phyloP scores from a whole-genome alignment of 805 yeast genomes.

The Teunomyces aglyptinius region DNA sequence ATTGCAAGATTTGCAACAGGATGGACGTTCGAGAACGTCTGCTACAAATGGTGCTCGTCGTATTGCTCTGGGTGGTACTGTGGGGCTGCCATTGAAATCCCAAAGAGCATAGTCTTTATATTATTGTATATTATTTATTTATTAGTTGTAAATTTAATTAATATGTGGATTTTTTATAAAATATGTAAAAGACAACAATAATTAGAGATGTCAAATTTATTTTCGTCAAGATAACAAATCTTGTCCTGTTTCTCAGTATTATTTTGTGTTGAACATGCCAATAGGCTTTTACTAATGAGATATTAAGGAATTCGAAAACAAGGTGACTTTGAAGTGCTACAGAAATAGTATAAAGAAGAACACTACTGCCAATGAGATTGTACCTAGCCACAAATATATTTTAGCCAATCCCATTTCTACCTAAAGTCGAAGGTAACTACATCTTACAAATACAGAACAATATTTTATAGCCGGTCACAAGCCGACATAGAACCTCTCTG shows the following conservation, averaged over 20 bases:
- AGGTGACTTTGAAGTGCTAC: background rate
- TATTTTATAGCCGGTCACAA: no score
- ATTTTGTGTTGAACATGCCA: no score
- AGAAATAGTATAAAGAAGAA: background rate
- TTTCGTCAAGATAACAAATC: no score
- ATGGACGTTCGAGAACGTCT: conserved; percentile 24
- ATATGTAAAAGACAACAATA: background rate
- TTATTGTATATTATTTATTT: background rate
- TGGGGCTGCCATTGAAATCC: background rate
- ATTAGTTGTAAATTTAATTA: background rate
- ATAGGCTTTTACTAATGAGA: no score
- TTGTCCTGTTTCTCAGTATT: no score
- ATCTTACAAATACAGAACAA: no score
- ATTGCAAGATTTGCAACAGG: conserved; percentile 37
- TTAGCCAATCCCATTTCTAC: no score
- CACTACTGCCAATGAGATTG: no score
- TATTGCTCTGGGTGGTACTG: background rate
- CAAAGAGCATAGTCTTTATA: background rate
- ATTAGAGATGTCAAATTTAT: no score
- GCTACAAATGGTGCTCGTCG: conserved; percentile 6
- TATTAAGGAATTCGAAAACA: background rate
- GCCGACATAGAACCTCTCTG: no score
- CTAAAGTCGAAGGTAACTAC: no score
- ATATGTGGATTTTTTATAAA: background rate
- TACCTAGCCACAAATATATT: no score